Evolutionary conservation across 2,329 filamentous ascomycete genomes (phyloP).

Genomic region (Zelopaecilomyces penicillatus): DNA sequence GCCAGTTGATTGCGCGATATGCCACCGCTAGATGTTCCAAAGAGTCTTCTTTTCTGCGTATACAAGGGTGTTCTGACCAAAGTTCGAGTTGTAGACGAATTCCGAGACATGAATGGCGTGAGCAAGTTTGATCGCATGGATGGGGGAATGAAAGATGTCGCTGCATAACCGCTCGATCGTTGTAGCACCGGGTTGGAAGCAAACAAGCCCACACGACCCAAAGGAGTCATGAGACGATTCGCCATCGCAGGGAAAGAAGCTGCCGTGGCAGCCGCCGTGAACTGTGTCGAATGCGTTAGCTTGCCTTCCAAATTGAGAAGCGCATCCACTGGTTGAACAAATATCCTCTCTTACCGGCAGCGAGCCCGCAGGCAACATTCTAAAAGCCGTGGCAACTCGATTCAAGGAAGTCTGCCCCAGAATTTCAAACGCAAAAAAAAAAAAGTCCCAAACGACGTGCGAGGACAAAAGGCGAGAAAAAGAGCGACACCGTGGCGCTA

Average conservation of each 20-base stretch:
- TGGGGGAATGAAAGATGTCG: conserved; percentile 15
- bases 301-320: conserved; percentile 6
- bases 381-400: background rate
- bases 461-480: background rate
- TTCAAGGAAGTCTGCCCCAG: background rate
- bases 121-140: conserved; percentile 17
- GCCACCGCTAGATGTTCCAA: conserved; percentile 35
- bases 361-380: conserved; percentile 6
- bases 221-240: conserved; percentile 30
- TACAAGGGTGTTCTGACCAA: background rate
- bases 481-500: background rate
- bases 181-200: conserved; percentile 20
- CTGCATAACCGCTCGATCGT: conserved; percentile 17
- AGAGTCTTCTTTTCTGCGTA: conserved; percentile 20
- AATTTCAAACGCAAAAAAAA: background rate
- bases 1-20: conserved; percentile 62
- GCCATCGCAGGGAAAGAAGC: conserved; percentile 39
- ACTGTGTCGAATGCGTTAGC: conserved; percentile 21
- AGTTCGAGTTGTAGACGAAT: conserved; percentile 12
- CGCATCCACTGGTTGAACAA: background rate
- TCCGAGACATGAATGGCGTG: conserved; percentile 13
- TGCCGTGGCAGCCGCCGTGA: conserved; percentile 33
- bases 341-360: conserved; percentile 15
- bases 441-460: no score
- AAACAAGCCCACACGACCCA: conserved; percentile 21